Evolutionary conservation across 2,329 filamentous ascomycete species (phyloP).

Genomic region (Neonectria magnoliae): DNA sequence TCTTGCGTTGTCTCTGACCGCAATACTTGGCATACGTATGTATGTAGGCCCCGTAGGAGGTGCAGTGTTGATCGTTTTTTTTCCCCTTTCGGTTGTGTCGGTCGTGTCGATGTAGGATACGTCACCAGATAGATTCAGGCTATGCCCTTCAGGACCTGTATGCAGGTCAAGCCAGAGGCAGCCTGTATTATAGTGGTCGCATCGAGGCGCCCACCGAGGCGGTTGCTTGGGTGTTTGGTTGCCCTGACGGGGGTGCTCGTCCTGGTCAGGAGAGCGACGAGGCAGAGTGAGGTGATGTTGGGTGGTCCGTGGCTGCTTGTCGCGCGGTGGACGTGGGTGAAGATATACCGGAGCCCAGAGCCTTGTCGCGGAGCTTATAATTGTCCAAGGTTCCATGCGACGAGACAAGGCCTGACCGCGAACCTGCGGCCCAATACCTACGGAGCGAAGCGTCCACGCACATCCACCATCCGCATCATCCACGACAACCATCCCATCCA

Average conservation of each 20-base stretch:
- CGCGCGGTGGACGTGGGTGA: conserved; percentile 27
- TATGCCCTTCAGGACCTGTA: conserved; percentile 30
- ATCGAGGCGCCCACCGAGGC: conserved; percentile 23
- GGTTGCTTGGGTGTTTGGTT: conserved; percentile 39
- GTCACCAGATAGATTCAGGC: conserved; percentile 35
- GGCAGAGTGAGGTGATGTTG: conserved; percentile 44
- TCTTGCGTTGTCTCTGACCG: neutral
- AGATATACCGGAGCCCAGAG: conserved; percentile 6
- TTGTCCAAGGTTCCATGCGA: conserved; percentile 10
- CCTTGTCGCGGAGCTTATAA: conserved; percentile 1
- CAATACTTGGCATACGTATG: conserved; percentile 34
- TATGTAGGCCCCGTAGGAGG: conserved; percentile 4
- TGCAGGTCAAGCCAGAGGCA: conserved; percentile 35
- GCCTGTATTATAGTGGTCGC: conserved; percentile 36
- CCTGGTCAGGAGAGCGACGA: conserved; percentile 42
- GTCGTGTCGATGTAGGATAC: conserved; percentile 36
- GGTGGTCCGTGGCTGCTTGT: conserved; percentile 37
- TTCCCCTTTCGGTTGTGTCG: conserved; percentile 24
- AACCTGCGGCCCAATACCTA: conserved; percentile 13
- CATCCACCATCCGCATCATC: neutral
- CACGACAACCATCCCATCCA: neutral
- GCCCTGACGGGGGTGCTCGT: conserved; percentile 36
- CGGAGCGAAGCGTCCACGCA: conserved; percentile 2
- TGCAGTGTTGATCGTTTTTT: conserved; percentile 16
- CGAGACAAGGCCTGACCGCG: conserved; percentile 6